Base-by-base conservation (phyloP, 2,329 filamentous ascomycete species). In the Mollisiaceae sp. region DNA sequence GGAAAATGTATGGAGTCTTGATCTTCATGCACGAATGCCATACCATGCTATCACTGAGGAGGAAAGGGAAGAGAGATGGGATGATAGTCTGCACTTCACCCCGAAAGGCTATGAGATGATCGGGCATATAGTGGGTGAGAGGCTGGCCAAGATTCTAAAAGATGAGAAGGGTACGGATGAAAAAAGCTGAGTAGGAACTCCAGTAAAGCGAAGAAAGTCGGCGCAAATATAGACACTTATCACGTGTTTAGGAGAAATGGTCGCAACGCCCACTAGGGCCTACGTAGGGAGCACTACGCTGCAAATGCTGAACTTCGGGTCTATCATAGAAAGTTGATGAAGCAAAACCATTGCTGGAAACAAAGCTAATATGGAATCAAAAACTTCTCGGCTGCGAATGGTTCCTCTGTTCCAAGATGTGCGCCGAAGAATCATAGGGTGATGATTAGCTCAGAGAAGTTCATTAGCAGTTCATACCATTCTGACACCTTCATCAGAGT, bases 31-130 rank as follows among this genome's bases (percentile, higher is more conserved):
- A 14, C 81, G 80, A 11, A 78, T 90, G 5, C 86, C 86, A 0
- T 89, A 83, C 69, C 80, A 82, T 68, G 71, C 74, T n/a, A 80
- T 89, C 71, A 73, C 79, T 0, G 74, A 79, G 11, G 72, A 77
- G 0, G 82, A 85, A 61, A 79, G 80, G 24, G 65, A 78, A 1
- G 77, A 76, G 65, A 84, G 86, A 71, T 90, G 87, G 86, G 82
- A 88, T 68, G 88, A 91, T 74, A 83, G 82, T 14, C 69, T 90
- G 32, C 88, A 91, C 77, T 79, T 90, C 8, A 85, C 83, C 0
- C 75, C 79, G 0, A 80, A 78, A 5, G 89, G 89, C 6, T 91
- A 91, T 77, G 81, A 88, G 70, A 78, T 85, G 71, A 86, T 91
- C 79, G 88, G 88, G 1, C 78, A 82, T 27, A 79, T 83, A 64